Evolutionary conservation across 2,329 filamentous ascomycete species (phyloP).

Genomic region (Trichoderma pleuroti): DNA sequence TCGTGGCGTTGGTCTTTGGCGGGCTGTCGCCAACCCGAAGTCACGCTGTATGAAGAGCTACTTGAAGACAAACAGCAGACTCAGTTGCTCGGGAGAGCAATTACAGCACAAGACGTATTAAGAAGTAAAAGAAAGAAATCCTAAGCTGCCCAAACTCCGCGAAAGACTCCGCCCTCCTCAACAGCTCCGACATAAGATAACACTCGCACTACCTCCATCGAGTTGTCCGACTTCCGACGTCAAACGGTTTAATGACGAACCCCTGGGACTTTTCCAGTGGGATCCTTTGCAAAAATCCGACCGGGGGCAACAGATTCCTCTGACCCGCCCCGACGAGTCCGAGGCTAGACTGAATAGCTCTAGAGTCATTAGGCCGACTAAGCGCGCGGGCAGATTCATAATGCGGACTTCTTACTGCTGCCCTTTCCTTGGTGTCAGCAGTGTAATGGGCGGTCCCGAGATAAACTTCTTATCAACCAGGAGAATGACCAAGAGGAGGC

Average conservation of each 20-base stretch:
- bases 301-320: background rate
- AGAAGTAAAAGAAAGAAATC: background rate
- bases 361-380: background rate
- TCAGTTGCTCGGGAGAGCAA: background rate
- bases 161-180: background rate
- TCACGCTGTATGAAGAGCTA: background rate
- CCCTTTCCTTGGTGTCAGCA: background rate
- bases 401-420: background rate
- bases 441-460: background rate
- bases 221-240: constrained; percentile 2
- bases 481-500: background rate
- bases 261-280: background rate
- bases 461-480: background rate
- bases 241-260: background rate
- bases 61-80: background rate
- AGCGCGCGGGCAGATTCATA: constrained; percentile 1
- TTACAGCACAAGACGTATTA: background rate
- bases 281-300: background rate
- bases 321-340: background rate
- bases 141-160: background rate
- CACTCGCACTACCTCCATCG: background rate
- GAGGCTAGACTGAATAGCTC: background rate
- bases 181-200: background rate
- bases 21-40: background rate
- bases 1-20: background rate